Evolutionary conservation across 176 grass and related monocot genomes (phyloP).

Genomic region (Puccinellia tenuiflora): DNA sequence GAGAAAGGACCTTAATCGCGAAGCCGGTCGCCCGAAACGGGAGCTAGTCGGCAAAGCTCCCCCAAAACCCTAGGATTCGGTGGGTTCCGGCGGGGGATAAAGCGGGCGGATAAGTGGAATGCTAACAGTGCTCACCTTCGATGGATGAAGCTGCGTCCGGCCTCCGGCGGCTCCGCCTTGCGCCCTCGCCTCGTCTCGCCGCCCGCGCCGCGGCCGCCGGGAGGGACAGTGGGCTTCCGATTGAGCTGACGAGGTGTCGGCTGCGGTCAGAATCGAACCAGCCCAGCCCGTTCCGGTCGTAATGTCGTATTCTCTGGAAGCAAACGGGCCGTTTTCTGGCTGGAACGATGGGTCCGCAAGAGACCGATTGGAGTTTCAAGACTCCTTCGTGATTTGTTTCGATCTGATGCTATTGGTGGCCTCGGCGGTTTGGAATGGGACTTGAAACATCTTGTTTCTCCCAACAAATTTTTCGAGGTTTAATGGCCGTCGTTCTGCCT

Average conservation of each 20-base stretch:
- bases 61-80: not conserved
- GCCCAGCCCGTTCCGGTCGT: not conserved
- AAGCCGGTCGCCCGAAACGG: not conserved
- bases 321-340: no score
- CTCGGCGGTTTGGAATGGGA: no score
- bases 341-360: no score
- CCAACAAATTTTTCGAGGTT: no score
- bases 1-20: not conserved
- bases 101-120: not conserved
- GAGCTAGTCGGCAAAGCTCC: not conserved
- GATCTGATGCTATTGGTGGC: no score
- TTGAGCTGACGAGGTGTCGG: not conserved
- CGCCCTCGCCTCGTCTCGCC: not conserved
- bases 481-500: no score
- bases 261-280: not conserved
- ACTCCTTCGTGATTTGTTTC: no score
- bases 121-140: not conserved
- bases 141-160: not conserved
- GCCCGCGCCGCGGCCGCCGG: not conserved
- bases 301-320: not conserved
- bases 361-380: no score
- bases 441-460: no score
- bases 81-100: not conserved
- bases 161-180: not conserved
- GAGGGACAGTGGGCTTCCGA: not conserved